These are phyloP conservation scores for Geranomyces variabilis DNA, from an alignment of 192 early-diverging fungal genomes.

Conservation along the genomic window DNA sequence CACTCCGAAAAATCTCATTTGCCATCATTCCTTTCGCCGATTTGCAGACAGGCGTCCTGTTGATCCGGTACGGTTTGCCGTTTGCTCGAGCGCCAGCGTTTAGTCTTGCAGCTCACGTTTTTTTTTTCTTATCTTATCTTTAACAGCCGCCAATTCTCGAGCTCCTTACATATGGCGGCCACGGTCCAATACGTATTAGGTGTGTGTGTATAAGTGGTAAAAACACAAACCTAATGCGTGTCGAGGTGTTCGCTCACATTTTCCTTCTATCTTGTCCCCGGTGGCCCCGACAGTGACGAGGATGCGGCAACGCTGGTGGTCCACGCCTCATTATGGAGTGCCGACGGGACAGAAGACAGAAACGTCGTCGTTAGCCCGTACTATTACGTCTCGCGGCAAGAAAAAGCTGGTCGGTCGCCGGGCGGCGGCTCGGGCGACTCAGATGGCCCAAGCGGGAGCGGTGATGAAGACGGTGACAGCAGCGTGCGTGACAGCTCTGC, in stretches of 20 bases:
- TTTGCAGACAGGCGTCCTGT: slow-evolving; percentile 28
- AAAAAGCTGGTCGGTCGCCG: background rate
- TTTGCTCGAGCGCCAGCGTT: too few relatives aligned
- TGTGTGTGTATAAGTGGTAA: background rate
- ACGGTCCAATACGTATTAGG: background rate
- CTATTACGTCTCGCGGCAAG: slow-evolving; percentile 29
- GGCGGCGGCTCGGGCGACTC: too few relatives aligned
- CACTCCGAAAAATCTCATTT: too few relatives aligned
- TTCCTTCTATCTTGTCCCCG: background rate
- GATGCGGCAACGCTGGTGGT: slow-evolving; percentile 24
- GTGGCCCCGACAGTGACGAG: slow-evolving; percentile 5
- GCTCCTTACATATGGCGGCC: background rate
- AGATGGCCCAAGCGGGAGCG: too few relatives aligned
- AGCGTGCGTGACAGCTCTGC: too few relatives aligned
- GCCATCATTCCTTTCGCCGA: background rate
- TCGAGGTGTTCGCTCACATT: background rate
- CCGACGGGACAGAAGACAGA: slow-evolving; percentile 26
- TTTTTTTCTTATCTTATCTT: background rate
- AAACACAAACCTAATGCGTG: background rate
- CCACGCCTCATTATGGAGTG: slow-evolving; percentile 29
- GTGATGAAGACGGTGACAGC: too few relatives aligned
- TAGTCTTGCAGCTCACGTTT: background rate
- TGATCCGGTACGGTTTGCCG: slow-evolving; percentile 21
- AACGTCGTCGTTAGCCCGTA: slow-evolving; percentile 34
- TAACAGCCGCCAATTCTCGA: slow-evolving; percentile 18